Evolutionary conservation across 73 alveolate genomes (phyloP), one percentile per base, ranked within the genome.

Genomic region (Paramecium tetraurelia): DNA sequence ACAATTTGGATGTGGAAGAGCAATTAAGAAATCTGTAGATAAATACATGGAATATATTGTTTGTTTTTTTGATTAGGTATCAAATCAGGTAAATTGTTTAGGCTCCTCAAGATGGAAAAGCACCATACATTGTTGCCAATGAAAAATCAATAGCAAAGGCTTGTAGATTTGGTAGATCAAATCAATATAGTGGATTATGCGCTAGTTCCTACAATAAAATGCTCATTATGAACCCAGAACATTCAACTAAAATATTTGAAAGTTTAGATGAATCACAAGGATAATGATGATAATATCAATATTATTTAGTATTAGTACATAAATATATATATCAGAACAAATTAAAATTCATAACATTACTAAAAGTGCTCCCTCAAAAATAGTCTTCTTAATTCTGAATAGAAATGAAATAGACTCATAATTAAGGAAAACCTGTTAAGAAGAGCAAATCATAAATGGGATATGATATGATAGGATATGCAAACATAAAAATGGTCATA

Each of bases 1-100:
- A 11, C 21, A 80, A 46, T 80, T 80, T 43, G 90, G 90, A 18
- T 80, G 90, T 80, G 90, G 90, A 10, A 80, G 90, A 46, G 90
- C 90, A 24, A 22, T 80, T 24, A 80, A 80, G 75, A 80, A 80
- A 48, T 24, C 31, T 16, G 22, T 80, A 20, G 90, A 41, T 11
- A 80, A 80, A 48, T 80, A 31, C n/a, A 22, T 80, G 27, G 90
- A 80, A 46, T 80, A 80, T 46, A 22, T 80, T 40, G 90, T 80
- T 3, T 80, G 90, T 48, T 80, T 80, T 43, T 80, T 80, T 35
- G 90, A 80, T 46, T 18, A 63, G 12, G 84, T 63, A 3, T 48
- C 2, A 12, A 27, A 14, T 63, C 1, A 33, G 6, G 10, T 27
- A 4, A 5, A 31, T 63, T 3, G 12, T 31, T 2, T 27, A 31